A percentile compares a stretch with the other conserved stretches of the same genome.
Evolutionary conservation across 148 eudicot genomes (phyloP).

Genomic region (Bassia scoparia): DNA sequence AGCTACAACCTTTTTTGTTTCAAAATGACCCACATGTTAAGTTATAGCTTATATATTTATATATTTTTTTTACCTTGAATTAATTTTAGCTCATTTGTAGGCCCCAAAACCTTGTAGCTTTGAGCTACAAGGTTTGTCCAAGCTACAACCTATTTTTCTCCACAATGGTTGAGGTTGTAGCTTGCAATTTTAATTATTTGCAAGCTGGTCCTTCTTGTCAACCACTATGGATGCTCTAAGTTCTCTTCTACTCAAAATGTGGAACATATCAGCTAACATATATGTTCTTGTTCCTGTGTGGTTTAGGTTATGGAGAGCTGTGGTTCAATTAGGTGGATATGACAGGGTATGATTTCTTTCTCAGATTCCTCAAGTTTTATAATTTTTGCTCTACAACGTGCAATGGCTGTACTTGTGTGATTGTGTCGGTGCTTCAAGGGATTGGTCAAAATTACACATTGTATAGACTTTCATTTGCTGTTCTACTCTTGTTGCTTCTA

Average conservation of each 20-base stretch:
- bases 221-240: too few species aligned
- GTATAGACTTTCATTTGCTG: not conserved
- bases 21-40: too few species aligned
- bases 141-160: too few species aligned
- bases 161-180: too few species aligned
- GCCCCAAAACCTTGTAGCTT: too few species aligned
- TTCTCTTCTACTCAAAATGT: not conserved
- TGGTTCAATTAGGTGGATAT: slow-evolving; percentile 79
- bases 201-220: too few species aligned
- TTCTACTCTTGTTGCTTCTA: not conserved
- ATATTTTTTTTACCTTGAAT: too few species aligned
- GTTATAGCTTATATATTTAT: too few species aligned
- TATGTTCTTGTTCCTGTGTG: slow-evolving; percentile 12
- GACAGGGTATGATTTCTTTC: slow-evolving; percentile 65
- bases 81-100: too few species aligned
- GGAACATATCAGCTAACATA: slow-evolving; percentile 6
- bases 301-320: slow-evolving; percentile 88
- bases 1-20: too few species aligned
- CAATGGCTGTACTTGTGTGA: not conserved
- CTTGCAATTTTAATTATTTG: too few species aligned
- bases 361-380: not conserved
- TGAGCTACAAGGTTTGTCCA: too few species aligned
- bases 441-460: not conserved
- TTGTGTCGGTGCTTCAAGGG: not conserved
- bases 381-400: not conserved